Conservation (phyloP, 2,329 filamentous ascomycete genomes). For the Ophiocordyceps camponoti-saundersi region DNA sequence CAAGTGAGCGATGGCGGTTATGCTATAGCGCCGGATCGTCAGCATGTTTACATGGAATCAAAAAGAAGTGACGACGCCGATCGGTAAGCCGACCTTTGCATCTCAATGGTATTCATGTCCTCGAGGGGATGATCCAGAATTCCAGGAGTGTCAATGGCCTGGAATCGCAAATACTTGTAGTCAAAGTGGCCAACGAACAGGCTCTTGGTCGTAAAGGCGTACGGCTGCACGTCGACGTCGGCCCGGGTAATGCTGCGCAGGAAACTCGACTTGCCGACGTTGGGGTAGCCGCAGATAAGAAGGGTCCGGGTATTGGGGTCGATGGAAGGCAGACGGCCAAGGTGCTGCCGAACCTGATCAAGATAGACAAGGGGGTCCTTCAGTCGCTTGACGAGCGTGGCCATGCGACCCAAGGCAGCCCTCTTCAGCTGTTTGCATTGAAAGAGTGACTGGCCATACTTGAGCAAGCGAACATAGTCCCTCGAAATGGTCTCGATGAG, state of each 20-base stretch:
- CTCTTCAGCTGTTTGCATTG: conserved; percentile 99
- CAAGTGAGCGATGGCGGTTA: conserved; percentile 93
- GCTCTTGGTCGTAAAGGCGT: conserved; percentile 96
- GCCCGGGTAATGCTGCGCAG: conserved; percentile 80
- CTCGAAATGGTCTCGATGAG: conserved; percentile 90
- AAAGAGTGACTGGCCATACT: conserved; percentile 93
- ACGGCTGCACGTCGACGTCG: conserved; percentile 93
- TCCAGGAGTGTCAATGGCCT: conserved; percentile 93
- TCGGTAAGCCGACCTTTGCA: conserved; percentile 41
- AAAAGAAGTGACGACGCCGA: background rate
- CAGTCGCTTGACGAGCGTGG: conserved; percentile 83
- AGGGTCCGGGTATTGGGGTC: conserved; percentile 94
- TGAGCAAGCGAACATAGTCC: conserved; percentile 81
- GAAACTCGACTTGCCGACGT: conserved; percentile 95
- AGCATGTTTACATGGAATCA: background rate
- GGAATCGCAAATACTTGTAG: conserved; percentile 52
- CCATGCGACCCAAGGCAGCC: conserved; percentile 93
- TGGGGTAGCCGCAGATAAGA: conserved; percentile 93
- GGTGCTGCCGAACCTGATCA: conserved; percentile 80
- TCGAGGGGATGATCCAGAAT: conserved; percentile 94
- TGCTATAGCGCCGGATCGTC: conserved; percentile 29
- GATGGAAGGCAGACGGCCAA: conserved; percentile 94
- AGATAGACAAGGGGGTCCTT: conserved; percentile 92
- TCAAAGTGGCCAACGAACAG: conserved; percentile 97
- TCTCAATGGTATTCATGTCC: conserved; percentile 99